Base-by-base conservation (phyloP, 2,329 filamentous ascomycete genomes). In the Neopestalotiopsis sp. region DNA sequence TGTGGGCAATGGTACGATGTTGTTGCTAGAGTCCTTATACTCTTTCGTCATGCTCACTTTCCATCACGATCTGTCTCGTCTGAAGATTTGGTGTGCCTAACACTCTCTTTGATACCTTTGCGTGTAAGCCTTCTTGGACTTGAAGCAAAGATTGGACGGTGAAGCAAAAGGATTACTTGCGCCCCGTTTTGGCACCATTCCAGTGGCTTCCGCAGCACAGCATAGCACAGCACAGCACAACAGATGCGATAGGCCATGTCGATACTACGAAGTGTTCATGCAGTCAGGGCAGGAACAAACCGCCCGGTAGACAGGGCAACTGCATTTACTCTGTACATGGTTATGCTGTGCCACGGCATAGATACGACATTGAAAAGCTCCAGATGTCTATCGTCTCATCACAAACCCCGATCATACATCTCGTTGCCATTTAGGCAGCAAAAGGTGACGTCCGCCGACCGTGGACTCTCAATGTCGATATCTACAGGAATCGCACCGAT, bases 1-100 rank as follows among this genome's bases (percentile, higher is more conserved):
- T 59, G 57, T 59, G 57, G 57, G 57, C 24, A 59, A 59, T 59
- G 57, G 57, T 59, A 34, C 57, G 57, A 59, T 59, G 20, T 17
- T 30, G 10, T 30, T 20, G 7, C 20, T 53, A 10, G 34, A 38
- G 10, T 1, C 34, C 34, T 38, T 53, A 24, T n/a, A 14, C 45
- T 53, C 17, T n/a, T n/a, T 53, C 45, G 45, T 53, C 45, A 53
- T 38, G 34, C 45, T 53, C 45, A 53, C 34, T 38, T 28, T 28
- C 24, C 42, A 49, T 13, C 45, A 53, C 14, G 5, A 53, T 53
- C 17, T 17, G 7, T n/a, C 45, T 20, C 7, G 4, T 53, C n/a
- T 28, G 3, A 28, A 2, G 24, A 28, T 28, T 28, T 4, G 24
- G 24, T 28, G 24, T 28, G 24, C 24, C 24, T 4, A 28, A 28